phyloP scores from a whole-genome alignment of 352 stramenopile species.

The Pythium sukuiense region DNA sequence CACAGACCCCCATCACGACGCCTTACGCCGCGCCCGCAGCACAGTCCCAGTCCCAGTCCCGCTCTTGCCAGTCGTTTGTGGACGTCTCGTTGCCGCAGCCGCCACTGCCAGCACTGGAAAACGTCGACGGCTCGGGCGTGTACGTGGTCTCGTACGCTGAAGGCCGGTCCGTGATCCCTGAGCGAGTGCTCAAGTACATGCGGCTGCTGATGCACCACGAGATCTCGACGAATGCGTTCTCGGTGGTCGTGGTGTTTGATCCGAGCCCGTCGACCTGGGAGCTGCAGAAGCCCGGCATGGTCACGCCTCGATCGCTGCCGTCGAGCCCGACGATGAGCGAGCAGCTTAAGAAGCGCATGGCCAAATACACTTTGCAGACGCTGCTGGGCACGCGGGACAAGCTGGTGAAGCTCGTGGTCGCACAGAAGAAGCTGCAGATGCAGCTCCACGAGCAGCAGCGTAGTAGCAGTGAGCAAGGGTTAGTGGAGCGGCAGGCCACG shows the following conservation, averaged over 20 bases:
- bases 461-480: constrained; percentile 15
- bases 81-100: constrained; percentile 1
- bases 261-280: constrained; percentile 71
- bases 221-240: constrained; percentile 83
- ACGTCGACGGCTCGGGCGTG: constrained; percentile 39
- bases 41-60: not conserved
- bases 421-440: constrained; percentile 28
- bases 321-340: constrained; percentile 70
- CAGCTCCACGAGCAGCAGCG: constrained; percentile 22
- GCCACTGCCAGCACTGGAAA: constrained; percentile 14
- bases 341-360: constrained; percentile 74
- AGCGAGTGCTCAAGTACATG: constrained; percentile 86
- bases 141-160: constrained; percentile 83
- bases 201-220: constrained; percentile 84
- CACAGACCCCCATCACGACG: constrained; percentile 80
- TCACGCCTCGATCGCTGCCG: constrained; percentile 72
- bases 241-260: constrained; percentile 76
- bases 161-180: constrained; percentile 64
- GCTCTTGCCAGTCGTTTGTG: constrained; percentile 8
- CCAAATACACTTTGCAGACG: constrained; percentile 74
- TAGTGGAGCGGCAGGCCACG: not conserved
- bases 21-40: constrained; percentile 41
- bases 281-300: constrained; percentile 76
- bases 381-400: constrained; percentile 62
- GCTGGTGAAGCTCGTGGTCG: constrained; percentile 47